Evolutionary conservation across 2,329 filamentous ascomycete genomes (phyloP), one percentile per base, ranked within the genome.

Genomic region (Coniella vitis): DNA sequence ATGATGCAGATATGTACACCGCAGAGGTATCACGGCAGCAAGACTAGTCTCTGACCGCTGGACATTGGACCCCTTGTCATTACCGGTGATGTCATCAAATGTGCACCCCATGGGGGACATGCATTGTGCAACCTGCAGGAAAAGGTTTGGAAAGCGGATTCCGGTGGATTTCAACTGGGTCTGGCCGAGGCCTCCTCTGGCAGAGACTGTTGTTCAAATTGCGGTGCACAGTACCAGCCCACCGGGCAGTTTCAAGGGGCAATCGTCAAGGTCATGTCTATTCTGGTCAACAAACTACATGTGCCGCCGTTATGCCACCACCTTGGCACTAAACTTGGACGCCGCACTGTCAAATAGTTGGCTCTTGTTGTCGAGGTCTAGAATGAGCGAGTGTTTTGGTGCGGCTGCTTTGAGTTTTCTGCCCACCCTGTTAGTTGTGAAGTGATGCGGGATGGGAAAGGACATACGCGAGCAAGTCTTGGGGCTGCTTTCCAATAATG

Each of bases 321-420:
- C 88, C 73, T 91, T 95, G 31, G 90, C 79, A 56, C 81, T 84
- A 68, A 93, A 97, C 70, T 95, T 97, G 21, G 80, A 75, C 17
- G 87, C 87, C 12, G 90, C 90, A 60, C 83, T 83, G 65, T 95
- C 88, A 63, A 97, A 97, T 50, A 90, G 69, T n/a, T 75, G 78
- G 65, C 82, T 88, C 83, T 95, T 97, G 69, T 89, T 87, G 60
- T 82, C 76, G 58, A 95, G 69, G 58, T 95, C 90, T 36, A 68
- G 64, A 49, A 96, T 65, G 54, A 93, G 73, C 31, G 79, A 70
- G 66, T 96, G 90, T 46, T 83, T 69, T 21, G 84, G 77, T 47
- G 85, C 76, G 14, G 71, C 69, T 45, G 74, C 76, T 65, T 78
- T 70, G 29, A 86, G 68, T 21, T 70, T 29, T 29, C 25, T 29